phyloP scores from a whole-genome alignment of 2,329 filamentous ascomycete species.

The Pseudocercospora eumusae region DNA sequence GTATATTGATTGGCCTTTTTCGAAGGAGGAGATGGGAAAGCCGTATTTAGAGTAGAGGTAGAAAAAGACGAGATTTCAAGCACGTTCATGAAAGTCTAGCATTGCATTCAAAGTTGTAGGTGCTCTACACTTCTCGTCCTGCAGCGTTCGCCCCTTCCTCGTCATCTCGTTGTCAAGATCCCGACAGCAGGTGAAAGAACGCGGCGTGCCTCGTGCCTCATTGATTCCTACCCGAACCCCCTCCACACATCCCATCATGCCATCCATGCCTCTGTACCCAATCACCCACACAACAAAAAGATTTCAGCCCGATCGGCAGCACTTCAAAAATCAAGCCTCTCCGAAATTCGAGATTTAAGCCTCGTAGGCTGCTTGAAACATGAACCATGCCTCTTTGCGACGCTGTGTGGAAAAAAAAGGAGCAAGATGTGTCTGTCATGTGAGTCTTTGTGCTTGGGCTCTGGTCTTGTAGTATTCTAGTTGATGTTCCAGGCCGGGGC shows the following conservation, averaged over 20 bases:
- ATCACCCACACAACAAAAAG: not conserved
- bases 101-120: too few species aligned
- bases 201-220: too few species aligned
- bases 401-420: not conserved
- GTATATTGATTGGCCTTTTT: conserved; percentile 1
- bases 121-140: too few species aligned
- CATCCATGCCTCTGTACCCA: not conserved
- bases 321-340: conserved; percentile 4
- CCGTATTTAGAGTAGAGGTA: too few species aligned
- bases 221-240: too few species aligned
- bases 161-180: too few species aligned
- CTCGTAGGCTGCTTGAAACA: conserved; percentile 1
- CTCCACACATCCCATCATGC: not conserved
- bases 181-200: too few species aligned
- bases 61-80: too few species aligned
- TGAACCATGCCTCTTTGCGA: conserved; percentile 5
- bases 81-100: too few species aligned
- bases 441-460: not conserved
- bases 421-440: conserved; percentile 6
- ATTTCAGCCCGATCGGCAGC: conserved; percentile 11
- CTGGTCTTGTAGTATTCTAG: not conserved
- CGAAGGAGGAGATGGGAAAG: not conserved
- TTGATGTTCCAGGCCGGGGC: conserved; percentile 4
- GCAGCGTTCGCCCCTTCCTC: too few species aligned
- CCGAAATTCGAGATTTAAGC: conserved; percentile 11